Evolutionary conservation across 2,329 filamentous ascomycete genomes (phyloP), one percentile per base, ranked within the genome.

Genomic region (Aspergillus sp.): DNA sequence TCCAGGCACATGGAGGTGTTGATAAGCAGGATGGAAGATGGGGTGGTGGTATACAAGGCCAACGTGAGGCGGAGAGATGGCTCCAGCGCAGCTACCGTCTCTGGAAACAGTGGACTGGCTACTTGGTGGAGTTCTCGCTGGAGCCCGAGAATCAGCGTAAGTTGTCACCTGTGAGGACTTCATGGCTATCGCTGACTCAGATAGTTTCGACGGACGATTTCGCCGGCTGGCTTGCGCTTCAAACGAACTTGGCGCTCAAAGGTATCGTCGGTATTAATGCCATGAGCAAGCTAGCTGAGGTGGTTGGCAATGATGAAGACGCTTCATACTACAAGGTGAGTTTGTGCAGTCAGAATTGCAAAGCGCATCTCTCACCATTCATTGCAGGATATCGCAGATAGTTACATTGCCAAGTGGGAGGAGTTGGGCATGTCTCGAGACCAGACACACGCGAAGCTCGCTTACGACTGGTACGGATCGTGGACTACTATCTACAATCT

Each of bases 401-500:
- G 81, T 2, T 95, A 95, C 74, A 84, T 95, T 62, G 74, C 82
- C 30, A 87, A 89, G 67, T 96, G 92, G 91, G 83, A 89, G 70
- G 78, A 82, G 19, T 84, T 86, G 57, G 91, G 85, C 58, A 87
- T 93, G 74, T 90, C 91, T 62, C 81, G 83, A 17, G 85, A 89
- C 58, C 84, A 86, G 8, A 80, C 87, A 1, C 91, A 94, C 74
- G 87, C 90, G 21, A 93, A 91, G 66, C 82, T 96, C 9, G 86
- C 89, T 10, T 96, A 96, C 77, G 84, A 91, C 71, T 88, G 89
- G 81, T 89, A 90, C 65, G 90, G 90, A 13, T 91, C 89, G 54
- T 93, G 90, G 90, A 92, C 90, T 6, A 92, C 89, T 0, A 83
- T 96, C 38, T 96, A 96, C 81, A 94, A 92, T 71, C 83, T 96